phyloP scores from a whole-genome alignment of 108 stramenopile species.

The Bacterosira constricta region DNA sequence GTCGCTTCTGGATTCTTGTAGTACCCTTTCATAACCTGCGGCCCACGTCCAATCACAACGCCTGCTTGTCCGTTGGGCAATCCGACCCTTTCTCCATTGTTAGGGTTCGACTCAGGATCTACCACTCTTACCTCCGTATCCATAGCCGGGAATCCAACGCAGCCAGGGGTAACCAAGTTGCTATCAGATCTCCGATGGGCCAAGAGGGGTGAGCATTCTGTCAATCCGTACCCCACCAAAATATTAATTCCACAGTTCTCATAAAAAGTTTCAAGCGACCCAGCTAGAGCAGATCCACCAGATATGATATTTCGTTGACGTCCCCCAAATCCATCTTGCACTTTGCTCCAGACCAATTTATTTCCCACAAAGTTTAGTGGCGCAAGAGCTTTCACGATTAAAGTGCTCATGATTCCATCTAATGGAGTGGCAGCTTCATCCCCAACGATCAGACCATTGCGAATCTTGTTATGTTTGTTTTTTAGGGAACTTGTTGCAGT shows the following conservation, averaged over 20 bases:
- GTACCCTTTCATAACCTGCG: slow-evolving; percentile 81
- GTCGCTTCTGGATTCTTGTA: slow-evolving; percentile 77
- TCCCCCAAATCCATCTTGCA: slow-evolving; percentile 91
- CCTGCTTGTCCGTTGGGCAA: slow-evolving; percentile 47
- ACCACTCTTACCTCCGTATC: slow-evolving; percentile 66
- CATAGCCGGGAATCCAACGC: slow-evolving; percentile 54
- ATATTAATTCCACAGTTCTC: slow-evolving; percentile 83
- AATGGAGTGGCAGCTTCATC: slow-evolving; percentile 55
- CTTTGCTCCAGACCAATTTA: slow-evolving; percentile 92
- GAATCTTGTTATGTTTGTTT: slow-evolving; percentile 65
- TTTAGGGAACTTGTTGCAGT: slow-evolving; percentile 59
- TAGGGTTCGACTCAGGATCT: slow-evolving; percentile 42
- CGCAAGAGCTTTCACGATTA: slow-evolving; percentile 55
- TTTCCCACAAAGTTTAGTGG: slow-evolving; percentile 87
- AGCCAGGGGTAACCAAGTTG: slow-evolving; percentile 59
- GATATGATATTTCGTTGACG: slow-evolving; percentile 79
- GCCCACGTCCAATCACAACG: slow-evolving; percentile 66
- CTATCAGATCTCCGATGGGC: slow-evolving; percentile 41
- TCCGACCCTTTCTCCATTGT: slow-evolving; percentile 24
- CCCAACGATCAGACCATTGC: slow-evolving; percentile 78
- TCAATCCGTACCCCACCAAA: slow-evolving; percentile 91
- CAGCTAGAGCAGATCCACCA: slow-evolving; percentile 91
- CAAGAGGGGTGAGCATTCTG: slow-evolving; percentile 76
- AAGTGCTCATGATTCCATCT: slow-evolving; percentile 51
- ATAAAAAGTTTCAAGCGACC: slow-evolving; percentile 88